Evolutionary conservation across 257 asterid genomes (phyloP).

Genomic region (Orobanche coerulescens): DNA sequence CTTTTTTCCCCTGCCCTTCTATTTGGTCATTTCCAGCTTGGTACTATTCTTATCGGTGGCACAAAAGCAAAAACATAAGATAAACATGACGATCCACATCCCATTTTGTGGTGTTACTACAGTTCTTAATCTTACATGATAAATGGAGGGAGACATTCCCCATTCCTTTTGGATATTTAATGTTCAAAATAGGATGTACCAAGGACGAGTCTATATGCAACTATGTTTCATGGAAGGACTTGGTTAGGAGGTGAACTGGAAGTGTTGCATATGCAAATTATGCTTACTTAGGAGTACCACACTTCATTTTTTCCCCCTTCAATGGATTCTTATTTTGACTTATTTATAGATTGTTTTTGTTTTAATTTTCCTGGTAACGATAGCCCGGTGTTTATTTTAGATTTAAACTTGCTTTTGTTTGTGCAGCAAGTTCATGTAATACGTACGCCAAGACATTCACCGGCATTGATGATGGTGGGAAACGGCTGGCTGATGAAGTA

Average conservation of each 20-base stretch:
- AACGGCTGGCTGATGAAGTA: slow-evolving; percentile 93
- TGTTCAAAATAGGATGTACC: neutral
- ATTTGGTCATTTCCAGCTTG: neutral
- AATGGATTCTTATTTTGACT: neutral
- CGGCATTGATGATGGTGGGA: slow-evolving; percentile 86
- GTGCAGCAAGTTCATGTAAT: slow-evolving; percentile 86
- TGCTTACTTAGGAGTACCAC: neutral
- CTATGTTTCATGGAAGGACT: neutral
- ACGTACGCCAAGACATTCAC: slow-evolving; percentile 75
- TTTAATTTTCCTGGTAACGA: neutral
- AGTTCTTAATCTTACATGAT: slow-evolving; percentile 10
- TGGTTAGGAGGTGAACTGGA: neutral
- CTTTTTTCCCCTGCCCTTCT: neutral
- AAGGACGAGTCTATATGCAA: neutral
- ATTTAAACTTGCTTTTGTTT: slow-evolving; percentile 23
- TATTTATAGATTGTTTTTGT: neutral
- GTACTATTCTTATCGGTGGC: neutral
- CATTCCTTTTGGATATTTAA: neutral
- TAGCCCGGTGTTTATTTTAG: neutral
- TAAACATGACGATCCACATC: neutral
- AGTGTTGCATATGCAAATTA: neutral
- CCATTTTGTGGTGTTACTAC: neutral
- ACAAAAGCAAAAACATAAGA: neutral
- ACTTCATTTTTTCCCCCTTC: neutral
- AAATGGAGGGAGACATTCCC: neutral